Base-by-base conservation (phyloP, 1,139 yeast species). In the Arxiozyma slooffiae region DNA sequence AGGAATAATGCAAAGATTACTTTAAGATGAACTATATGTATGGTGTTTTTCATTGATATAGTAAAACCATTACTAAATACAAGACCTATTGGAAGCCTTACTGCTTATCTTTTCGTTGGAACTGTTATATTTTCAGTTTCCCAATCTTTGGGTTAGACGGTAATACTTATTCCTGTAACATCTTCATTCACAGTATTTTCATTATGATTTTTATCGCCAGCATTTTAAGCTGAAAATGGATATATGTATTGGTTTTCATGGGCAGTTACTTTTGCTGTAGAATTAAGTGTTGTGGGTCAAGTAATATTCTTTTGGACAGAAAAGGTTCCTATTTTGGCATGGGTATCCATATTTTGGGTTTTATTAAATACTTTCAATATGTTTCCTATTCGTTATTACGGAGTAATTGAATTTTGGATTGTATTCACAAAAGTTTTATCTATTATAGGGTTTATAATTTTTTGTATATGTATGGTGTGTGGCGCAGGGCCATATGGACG, bases 171-270 rank as follows among this genome's bases (percentile, higher is more conserved):
- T 46, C 88, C 88, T 5, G 76, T 80, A 42, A 71, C 85, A 2
- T 84, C 85, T 23, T 79, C 85, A 2, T 82, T 84, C 68, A 71
- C 79, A 38, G 77, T 72, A 9, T 77, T 76, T 60, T 70, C 76
- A 30, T 72, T 83, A 44, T 71, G 90, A 60, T 86, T 80, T 74
- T 62, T 72, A 14, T 64, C 71, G 9, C 68, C 67, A 74, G 78
- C 78, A 69, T 68, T 85, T 48, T 95, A 95, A 50, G 88, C 88
- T 52, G 82, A 94, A 42, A 81, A 82, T 59, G 92, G 92, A 50
- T 85, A 87, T 79, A 75, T 80, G 70, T 88, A 88, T 66, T 86
- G 92, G 89, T 85, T 85, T 66, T 78, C 85, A 22, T 86, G 95
- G 94, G 87, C 88, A 47, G 80, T 84, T 51, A 85, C 95, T 1